Percentiles rank a stretch among this genome's conserved stretches.
These are phyloP conservation scores for Rhododendron simsii DNA, from an alignment of 148 eudicot genomes.

Conservation along the genomic window DNA sequence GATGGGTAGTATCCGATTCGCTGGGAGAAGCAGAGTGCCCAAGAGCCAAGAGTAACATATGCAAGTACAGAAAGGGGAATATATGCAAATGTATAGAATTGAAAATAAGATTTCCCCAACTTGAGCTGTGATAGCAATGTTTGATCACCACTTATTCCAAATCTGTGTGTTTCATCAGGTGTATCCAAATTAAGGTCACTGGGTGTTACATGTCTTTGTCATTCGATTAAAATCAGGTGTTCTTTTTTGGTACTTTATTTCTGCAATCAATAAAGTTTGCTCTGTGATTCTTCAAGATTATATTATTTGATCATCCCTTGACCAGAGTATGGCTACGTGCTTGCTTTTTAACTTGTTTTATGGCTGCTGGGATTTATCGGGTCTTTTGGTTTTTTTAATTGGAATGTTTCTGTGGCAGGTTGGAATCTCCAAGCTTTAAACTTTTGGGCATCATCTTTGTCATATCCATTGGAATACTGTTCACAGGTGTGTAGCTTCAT, in stretches of 20 bases:
- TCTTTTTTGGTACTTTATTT: background rate
- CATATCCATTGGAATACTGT: slow-evolving; percentile 71
- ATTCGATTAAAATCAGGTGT: background rate
- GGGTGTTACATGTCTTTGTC: background rate
- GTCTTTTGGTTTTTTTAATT: slow-evolving; percentile 12
- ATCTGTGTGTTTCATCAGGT: background rate
- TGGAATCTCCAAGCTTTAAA: slow-evolving; percentile 92
- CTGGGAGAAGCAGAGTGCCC: background rate
- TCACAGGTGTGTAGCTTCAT: slow-evolving; percentile 61
- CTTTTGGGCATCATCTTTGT: slow-evolving; percentile 82
- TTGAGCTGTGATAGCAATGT: background rate
- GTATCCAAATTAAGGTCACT: background rate
- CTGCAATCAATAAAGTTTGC: background rate
- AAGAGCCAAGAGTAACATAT: background rate
- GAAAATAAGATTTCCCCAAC: background rate
- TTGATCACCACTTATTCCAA: background rate
- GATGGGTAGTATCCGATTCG: background rate
- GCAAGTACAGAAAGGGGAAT: background rate
- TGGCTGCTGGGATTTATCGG: background rate
- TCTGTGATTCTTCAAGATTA: background rate
- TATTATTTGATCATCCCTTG: background rate
- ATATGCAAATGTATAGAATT: background rate
- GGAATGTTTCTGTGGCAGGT: slow-evolving; percentile 35
- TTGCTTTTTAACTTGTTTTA: background rate
- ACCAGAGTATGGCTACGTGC: background rate